Percentiles rank a stretch among this genome's conserved stretches.
Conservation (phyloP, 2,329 filamentous ascomycete species). For the Colletotrichum kahawae region DNA sequence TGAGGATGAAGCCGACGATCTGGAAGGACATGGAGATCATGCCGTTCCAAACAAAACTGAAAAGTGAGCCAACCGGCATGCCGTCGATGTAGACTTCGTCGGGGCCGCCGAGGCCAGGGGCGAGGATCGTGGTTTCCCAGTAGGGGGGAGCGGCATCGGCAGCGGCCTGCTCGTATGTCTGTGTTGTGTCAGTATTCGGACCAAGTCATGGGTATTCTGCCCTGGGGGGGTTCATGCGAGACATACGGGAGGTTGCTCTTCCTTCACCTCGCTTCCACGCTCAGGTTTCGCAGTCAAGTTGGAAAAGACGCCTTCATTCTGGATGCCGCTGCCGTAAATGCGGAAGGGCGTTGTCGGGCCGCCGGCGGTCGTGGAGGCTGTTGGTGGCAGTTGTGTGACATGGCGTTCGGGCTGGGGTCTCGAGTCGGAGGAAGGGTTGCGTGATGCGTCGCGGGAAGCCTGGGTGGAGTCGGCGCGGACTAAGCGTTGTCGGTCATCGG, state of each 20-base stretch:
- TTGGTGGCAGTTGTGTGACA: conserved; percentile 25
- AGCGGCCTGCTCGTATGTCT: conserved; percentile 98
- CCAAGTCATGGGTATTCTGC: not conserved
- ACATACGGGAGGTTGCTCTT: conserved; percentile 92
- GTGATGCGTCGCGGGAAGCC: conserved; percentile 23
- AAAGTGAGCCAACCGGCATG: conserved; percentile 87
- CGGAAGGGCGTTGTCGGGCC: conserved; percentile 44
- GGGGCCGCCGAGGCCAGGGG: conserved; percentile 84
- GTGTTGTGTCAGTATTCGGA: conserved; percentile 37
- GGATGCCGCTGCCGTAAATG: conserved; percentile 75
- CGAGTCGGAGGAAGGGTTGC: conserved; percentile 21
- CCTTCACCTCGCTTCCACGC: conserved; percentile 75
- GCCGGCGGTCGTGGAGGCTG: conserved; percentile 24
- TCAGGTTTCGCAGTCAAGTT: conserved; percentile 93
- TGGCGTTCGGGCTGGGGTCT: conserved; percentile 22
- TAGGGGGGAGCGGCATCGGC: conserved; percentile 96
- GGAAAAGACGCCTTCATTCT: conserved; percentile 94
- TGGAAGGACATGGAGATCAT: conserved; percentile 99
- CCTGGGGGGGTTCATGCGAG: not conserved
- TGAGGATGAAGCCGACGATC: conserved; percentile 95
- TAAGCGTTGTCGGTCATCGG: conserved; percentile 84
- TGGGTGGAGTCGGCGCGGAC: conserved; percentile 69
- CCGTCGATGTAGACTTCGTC: conserved; percentile 98
- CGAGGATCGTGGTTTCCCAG: conserved; percentile 98
- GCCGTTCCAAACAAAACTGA: conserved; percentile 88